Conservation (phyloP, 495 filamentous ascomycete species). For the Penicilliopsis zonata region DNA sequence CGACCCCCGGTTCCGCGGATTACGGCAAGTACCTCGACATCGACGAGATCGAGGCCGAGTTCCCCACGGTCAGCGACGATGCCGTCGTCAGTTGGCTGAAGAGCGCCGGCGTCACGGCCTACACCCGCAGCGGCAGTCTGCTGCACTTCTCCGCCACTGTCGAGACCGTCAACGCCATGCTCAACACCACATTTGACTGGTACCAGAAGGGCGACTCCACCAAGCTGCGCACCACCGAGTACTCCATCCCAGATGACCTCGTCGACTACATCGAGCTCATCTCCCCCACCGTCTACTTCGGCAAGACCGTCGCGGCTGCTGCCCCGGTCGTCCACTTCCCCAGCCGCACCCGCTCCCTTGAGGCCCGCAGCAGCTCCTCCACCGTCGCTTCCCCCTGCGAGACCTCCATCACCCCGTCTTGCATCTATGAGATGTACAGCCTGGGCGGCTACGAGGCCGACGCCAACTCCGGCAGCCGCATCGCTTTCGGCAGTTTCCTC, state of each 20-base stretch:
- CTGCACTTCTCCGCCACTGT: constrained; percentile 38
- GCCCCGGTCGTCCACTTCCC: no score
- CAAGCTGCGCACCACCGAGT: constrained; percentile 43
- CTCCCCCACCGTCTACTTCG: constrained; percentile 48
- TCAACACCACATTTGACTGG: constrained; percentile 34
- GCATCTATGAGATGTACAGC: constrained; percentile 50
- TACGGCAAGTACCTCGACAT: constrained; percentile 47
- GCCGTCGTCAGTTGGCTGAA: constrained; percentile 38
- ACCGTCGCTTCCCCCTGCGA: constrained; percentile 36
- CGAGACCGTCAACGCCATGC: constrained; percentile 33
- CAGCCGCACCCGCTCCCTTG: no score
- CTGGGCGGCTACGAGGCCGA: constrained; percentile 35
- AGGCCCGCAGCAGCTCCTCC: no score
- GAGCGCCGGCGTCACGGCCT: constrained; percentile 30
- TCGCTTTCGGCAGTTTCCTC: constrained; percentile 46
- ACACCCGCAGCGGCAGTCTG: constrained; percentile 29
- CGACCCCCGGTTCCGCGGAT: constrained; percentile 38
- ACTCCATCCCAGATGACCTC: constrained; percentile 50
- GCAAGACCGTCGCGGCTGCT: constrained; percentile 16
- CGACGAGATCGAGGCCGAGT: constrained; percentile 39
- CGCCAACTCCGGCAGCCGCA: constrained; percentile 28
- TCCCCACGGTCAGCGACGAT: constrained; percentile 31
- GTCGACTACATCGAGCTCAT: constrained; percentile 41
- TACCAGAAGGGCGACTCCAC: constrained; percentile 20
- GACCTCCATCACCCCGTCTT: constrained; percentile 41